Base-by-base conservation (phyloP, 1,139 yeast genomes). In the Zhuliangozyma blackwelliae region DNA sequence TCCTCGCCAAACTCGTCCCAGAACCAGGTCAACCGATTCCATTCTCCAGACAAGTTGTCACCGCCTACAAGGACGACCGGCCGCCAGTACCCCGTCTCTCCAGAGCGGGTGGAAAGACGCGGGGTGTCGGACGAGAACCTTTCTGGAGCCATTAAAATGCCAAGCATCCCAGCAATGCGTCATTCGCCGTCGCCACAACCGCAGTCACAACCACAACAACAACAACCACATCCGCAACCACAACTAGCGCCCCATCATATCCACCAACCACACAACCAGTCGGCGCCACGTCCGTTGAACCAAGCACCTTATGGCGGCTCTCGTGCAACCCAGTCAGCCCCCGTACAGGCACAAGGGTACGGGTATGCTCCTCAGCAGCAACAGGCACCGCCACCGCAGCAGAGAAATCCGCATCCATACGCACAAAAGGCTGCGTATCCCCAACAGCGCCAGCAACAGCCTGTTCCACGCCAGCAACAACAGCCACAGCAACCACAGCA, bases 1-100 rank as follows among this genome's bases (percentile, higher is more conserved):
- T 50, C 59, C 7, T 61, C 68, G 10, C 72, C 72, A 12, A 64
- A 61, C 42, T 49, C 51, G 27, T 50, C 64, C 7, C 71, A 65
- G 43, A 65, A 64, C 40, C 57, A 54, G 29, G 23, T 49, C 1
- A 54, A 55, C 20, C 38, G 44, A 9, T 52, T 50, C 31, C 29
- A 22, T 22, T 38, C 44, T 12, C 42, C 43, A 7, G 44, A 35
- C 8, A 36, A 33, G 28, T 12, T 13, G n/a, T 10, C 35, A 10
- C 29, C 39, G 12, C 35, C 35, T 6, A 32, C 38, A 21, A 40
- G 40, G 29, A 52, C 39, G 27, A 39, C 33, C 30, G 40, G 44
- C 11, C 10, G 5, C 10, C 40, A 27, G 32, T 45, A 45, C 35
- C 48, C 48, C 5, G 40, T 45, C 12, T 45, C 47, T n/a, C 48